Evolutionary conservation across 768 basidiomycete species (phyloP), one percentile per base, ranked within the genome.

Genomic region (Rubroboletus satanas): DNA sequence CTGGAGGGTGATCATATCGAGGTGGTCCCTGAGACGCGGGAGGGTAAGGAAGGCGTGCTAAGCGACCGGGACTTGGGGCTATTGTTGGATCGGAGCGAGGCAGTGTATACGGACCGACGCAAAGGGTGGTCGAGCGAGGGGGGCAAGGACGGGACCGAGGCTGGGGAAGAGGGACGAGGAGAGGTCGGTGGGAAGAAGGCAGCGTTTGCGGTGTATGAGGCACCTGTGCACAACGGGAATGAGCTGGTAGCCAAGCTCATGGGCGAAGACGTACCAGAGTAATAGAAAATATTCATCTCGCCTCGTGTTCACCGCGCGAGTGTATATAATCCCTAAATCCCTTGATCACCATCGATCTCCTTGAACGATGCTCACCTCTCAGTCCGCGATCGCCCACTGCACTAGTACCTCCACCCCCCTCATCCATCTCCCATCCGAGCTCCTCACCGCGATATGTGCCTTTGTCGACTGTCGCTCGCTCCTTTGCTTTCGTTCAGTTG

Each of bases 1-100:
- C 80, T 96, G 4, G 93, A 96, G 65, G 88, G 88, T 15, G 92
- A 98, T 72, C 85, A 93, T 66, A 91, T 98, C 54, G 83, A 91
- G 49, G 85, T 98, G 11, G 91, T 93, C 17, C 83, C 83, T 2
- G 79, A 83, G 62, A 89, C 84, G 17, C 59, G 60, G 7, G 82
- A 81, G 59, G 87, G 84, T 36, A 85, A 86, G 66, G 75, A 77
- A 43, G 81, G 81, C 33, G 83, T 98, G 47, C 77, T 99, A 62
- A 87, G 84, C 58, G 90, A 97, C 49, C 80, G 78, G 38, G 92
- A 97, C 62, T 72, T 99, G 35, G 83, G 87, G 23, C 77, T 83
- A 66, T 75, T 98, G 48, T 75, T 98, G 35, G 95, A 97, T 62
- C 78, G 95, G 31, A 77, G 85, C 33, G 82, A 82, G 0, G 82